These are phyloP conservation scores for Clarireedia homoeocarpa DNA, from an alignment of 2,329 filamentous ascomycete genomes.

Conservation along the genomic window DNA sequence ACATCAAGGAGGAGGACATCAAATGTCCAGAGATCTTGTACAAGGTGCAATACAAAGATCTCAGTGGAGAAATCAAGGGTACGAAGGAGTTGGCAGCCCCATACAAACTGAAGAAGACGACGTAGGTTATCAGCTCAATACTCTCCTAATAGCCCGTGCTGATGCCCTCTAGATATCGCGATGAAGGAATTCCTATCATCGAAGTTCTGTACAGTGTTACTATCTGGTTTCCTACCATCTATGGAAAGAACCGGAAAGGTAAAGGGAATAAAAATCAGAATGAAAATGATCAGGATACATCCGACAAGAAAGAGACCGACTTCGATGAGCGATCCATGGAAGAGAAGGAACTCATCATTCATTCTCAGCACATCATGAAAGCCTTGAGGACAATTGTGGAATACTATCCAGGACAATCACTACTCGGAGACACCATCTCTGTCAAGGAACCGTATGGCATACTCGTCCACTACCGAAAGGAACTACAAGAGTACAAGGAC, in stretches of 20 bases:
- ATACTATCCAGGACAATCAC: slow-evolving; percentile 19
- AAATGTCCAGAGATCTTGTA: slow-evolving; percentile 19
- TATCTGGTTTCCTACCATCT: slow-evolving; percentile 20
- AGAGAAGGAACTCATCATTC: slow-evolving; percentile 21
- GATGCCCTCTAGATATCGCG: slow-evolving; percentile 11
- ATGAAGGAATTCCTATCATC: slow-evolving; percentile 16
- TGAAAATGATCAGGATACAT: neutral
- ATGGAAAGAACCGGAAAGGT: slow-evolving; percentile 11
- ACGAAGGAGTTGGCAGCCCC: slow-evolving; percentile 17
- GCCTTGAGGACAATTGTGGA: slow-evolving; percentile 17
- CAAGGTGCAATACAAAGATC: slow-evolving; percentile 20
- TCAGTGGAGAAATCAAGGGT: slow-evolving; percentile 17
- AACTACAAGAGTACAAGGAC: slow-evolving; percentile 18
- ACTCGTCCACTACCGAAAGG: slow-evolving; percentile 25
- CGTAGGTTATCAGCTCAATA: neutral
- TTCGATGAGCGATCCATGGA: slow-evolving; percentile 22
- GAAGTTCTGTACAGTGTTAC: slow-evolving; percentile 19
- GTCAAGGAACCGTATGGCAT: slow-evolving; percentile 33
- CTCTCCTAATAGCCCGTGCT: neutral
- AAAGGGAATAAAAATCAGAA: slow-evolving; percentile 13
- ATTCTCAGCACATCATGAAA: slow-evolving; percentile 20
- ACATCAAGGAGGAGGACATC: slow-evolving; percentile 1
- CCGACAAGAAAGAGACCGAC: slow-evolving; percentile 6
- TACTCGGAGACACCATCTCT: slow-evolving; percentile 18
- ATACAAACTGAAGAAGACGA: slow-evolving; percentile 18